Base-by-base conservation (phyloP, 2,329 filamentous ascomycete species). In the Cladosporium cucumerinum region DNA sequence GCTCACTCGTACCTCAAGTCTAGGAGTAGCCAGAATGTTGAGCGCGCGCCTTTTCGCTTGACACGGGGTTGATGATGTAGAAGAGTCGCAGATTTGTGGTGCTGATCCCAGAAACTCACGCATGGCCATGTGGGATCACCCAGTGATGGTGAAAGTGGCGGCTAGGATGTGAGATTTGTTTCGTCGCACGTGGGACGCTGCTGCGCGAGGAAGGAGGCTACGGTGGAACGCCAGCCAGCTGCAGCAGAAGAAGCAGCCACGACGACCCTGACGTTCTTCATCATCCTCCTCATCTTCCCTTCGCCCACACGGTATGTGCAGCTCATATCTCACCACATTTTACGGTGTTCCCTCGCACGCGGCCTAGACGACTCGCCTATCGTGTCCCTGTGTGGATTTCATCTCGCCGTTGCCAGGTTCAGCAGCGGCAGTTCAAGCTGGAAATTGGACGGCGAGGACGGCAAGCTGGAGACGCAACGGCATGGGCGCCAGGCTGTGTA, bases 131-230 rank as follows among this genome's bases (percentile, higher is more conserved):
- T 57, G 54, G 32, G 32, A n/a, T 10, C 10, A 16, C 30, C 32
- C 5, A 25, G 32, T 10, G 36, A 28, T 43, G 32, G 32, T 25
- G 55, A 58, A 28, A 21, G 36, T 58, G 55, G 36, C 36, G 32
- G 55, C 26, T 55, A 49, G 60, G 55, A 46, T 62, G 60, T 62
- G 60, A 62, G 60, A 62, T 62, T 34, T 62, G 60, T 62, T 55
- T n/a, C 48, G 18, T 16, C 26, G 21, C 60, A 62, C 60, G 49
- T 62, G 60, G 60, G 25, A 26, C 30, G 39, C 46, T 21, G 36
- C 46, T 32, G 57, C 57, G 36, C 32, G 25, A 58, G 34, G n/a
- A 60, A 34, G 32, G 39, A 46, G 51, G 26, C 51, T n/a, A 36
- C 54, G 10, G 4, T 36, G 54, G 54, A 32, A 60, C 36, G 36